Evolutionary conservation across 2,329 filamentous ascomycete species (phyloP), one percentile per base, ranked within the genome.

Genomic region (Botrytis galanthina): DNA sequence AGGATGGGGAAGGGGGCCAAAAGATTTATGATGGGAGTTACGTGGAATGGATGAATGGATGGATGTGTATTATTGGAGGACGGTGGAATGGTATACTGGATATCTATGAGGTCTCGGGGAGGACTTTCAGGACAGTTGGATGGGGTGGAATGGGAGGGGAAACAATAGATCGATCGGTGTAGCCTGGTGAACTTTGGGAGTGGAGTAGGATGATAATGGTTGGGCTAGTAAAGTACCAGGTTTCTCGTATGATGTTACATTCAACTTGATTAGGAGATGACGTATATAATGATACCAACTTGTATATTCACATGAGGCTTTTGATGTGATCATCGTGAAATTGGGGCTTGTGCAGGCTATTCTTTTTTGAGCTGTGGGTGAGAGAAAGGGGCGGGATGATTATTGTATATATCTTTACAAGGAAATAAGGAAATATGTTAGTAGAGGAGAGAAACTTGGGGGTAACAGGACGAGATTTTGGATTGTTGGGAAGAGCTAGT

Each of bases 11-110:
- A 35, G 42, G 42, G 46, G 26, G 39, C 26, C 16, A 62, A 42
- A 63, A 20, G 16, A 54, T 54, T 54, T 39, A 51, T 32, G 61
- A 63, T 63, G 61, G 61, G 32, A 20, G 26, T n/a, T 37, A 20
- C 26, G 37, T 51, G 20, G 18, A 16, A 32, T 51, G 22, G 29
- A 22, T 51, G 59, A 26, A 22, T 64, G 59, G 42, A 22, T 60
- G 70, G 12, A 57, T 42, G 44, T 66, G 37, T 71, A 26, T 64
- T 39, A 66, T 54, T n/a, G 44, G 22, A 39, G 35, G 51, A 69
- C 32, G 35, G 46, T 14, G 12, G 16, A 37, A 69, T 22, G 48
- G 46, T 14, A 29, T 26, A 57, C n/a, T 59, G 57, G 22, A 39
- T 61, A 39, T 18, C 35, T 18, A 20, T 39, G 48, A 67, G 26